These are phyloP conservation scores for Cudoniella acicularis DNA, from an alignment of 495 filamentous ascomycete species.

Conservation along the genomic window DNA sequence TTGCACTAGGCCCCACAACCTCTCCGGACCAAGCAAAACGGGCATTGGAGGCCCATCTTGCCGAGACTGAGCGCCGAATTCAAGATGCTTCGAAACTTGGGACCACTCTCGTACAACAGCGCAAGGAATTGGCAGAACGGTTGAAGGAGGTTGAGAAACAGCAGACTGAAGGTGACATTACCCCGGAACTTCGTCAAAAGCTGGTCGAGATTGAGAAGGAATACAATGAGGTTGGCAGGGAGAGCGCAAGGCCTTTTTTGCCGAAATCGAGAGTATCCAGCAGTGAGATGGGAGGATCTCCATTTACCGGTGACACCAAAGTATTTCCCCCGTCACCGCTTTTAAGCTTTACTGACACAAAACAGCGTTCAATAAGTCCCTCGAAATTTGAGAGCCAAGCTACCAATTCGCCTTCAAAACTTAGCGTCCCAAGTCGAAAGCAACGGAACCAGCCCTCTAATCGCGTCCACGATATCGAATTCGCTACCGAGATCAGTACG, in stretches of 20 bases:
- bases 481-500: conserved; percentile 91
- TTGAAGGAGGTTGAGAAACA: conserved; percentile 80
- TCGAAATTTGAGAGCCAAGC: conserved; percentile 81
- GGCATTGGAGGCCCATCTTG: conserved; percentile 84
- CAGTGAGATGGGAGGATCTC: conserved; percentile 58
- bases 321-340: conserved; percentile 10
- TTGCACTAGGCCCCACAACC: conserved; percentile 68
- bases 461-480: conserved; percentile 89
- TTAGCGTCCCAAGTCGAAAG: conserved; percentile 77
- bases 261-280: conserved; percentile 75
- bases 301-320: conserved; percentile 54
- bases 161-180: conserved; percentile 76
- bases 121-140: conserved; percentile 71
- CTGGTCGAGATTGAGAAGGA: conserved; percentile 86
- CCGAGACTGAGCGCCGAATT: conserved; percentile 84
- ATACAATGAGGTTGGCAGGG: conserved; percentile 89
- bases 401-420: conserved; percentile 84
- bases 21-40: conserved; percentile 85
- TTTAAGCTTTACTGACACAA: conserved; percentile 12
- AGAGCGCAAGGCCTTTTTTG: conserved; percentile 84
- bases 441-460: conserved; percentile 85
- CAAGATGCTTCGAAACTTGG: conserved; percentile 88
- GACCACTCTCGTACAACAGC: conserved; percentile 78
- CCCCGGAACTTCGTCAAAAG: conserved; percentile 76
- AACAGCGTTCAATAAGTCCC: conserved; percentile 65